Evolutionary conservation across 2,329 filamentous ascomycete genomes (phyloP).

Genomic region (Blastomyces percursus): DNA sequence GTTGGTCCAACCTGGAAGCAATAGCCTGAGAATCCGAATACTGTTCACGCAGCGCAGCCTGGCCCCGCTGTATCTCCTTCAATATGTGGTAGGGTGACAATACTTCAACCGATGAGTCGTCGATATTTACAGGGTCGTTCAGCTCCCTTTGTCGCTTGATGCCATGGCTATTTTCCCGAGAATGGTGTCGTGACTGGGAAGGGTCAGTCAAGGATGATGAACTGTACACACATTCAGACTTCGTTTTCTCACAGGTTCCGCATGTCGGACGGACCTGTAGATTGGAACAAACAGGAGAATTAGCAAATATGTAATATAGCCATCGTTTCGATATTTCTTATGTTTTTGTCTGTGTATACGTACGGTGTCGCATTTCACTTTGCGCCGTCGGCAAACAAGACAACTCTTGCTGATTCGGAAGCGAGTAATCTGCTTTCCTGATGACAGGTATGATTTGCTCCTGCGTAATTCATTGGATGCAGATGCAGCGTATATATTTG

Average conservation of each 20-base stretch:
- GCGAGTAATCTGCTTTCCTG: slow-evolving; percentile 36
- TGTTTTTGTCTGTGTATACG: background rate
- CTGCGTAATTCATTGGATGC: background rate
- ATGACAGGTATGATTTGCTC: background rate
- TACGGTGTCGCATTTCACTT: slow-evolving; percentile 34
- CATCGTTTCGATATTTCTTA: background rate
- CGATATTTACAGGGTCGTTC: slow-evolving; percentile 6
- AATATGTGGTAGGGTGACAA: slow-evolving; percentile 24
- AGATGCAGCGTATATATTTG: background rate
- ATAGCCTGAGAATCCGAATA: slow-evolving; percentile 29
- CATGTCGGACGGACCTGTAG: slow-evolving; percentile 35
- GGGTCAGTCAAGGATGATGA: slow-evolving; percentile 11
- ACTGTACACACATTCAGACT: slow-evolving; percentile 34
- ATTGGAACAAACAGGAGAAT: background rate
- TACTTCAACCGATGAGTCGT: slow-evolving; percentile 20
- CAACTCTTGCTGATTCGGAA: slow-evolving; percentile 40
- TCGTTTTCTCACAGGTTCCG: slow-evolving; percentile 36
- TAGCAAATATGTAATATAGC: background rate
- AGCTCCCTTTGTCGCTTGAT: slow-evolving; percentile 21
- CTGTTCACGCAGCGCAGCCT: slow-evolving; percentile 15
- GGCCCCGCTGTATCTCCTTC: slow-evolving; percentile 17
- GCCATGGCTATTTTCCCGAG: slow-evolving; percentile 18
- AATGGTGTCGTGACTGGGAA: slow-evolving; percentile 8
- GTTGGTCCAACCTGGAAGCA: slow-evolving; percentile 33
- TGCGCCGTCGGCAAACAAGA: slow-evolving; percentile 36